Base-by-base conservation (phyloP, 441 rosid species). In the Macaranga tanarius region DNA sequence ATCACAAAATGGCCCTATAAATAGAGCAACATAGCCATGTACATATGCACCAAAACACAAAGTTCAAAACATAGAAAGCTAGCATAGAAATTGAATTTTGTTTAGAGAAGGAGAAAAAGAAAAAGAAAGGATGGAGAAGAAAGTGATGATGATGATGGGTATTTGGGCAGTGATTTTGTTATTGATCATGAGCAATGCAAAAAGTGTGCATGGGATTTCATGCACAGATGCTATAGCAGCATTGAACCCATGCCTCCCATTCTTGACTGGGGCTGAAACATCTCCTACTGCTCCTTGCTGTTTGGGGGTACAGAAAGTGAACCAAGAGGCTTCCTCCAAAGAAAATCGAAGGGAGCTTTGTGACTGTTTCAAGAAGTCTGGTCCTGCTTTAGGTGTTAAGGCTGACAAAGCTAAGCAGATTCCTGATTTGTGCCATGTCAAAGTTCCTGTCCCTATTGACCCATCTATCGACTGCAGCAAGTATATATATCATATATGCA, bases 391-490 rank as follows among this genome's bases (percentile, higher is more conserved):
- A 5, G 64, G 70, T 11, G 45, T 74, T 38, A 10, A 59, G 4
- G 20, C 63, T 50, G 54, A 19, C 4, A 74, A 45, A 63, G 76
- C 79, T 52, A 71, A 72, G 72, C 69, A 62, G 4, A 54, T 74
- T 45, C 83, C 80, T 19, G 26, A 51, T 12, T 9, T 25, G 8
- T 80, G 80, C 51, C 52, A 72, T 44, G 57, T 80, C 17, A 10
- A 62, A 34, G 58, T 71, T 19, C 71, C 74, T 0, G 80, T 71
- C 44, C 77, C 83, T 3, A 48, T 76, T 56, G 65, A 25, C 45
- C 80, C 77, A 0, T 1, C 5, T 1, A 28, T 73, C n/a, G 77
- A 79, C 51, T 79, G 79, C 56, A 59, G 52, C 83, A 69, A 54
- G 83, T 79, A 65, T 42, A 22, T 64, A 20, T 22, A 54, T 80